Evolutionary conservation across 2,329 filamentous ascomycete genomes (phyloP).

Genomic region (Macrophomina tecta): DNA sequence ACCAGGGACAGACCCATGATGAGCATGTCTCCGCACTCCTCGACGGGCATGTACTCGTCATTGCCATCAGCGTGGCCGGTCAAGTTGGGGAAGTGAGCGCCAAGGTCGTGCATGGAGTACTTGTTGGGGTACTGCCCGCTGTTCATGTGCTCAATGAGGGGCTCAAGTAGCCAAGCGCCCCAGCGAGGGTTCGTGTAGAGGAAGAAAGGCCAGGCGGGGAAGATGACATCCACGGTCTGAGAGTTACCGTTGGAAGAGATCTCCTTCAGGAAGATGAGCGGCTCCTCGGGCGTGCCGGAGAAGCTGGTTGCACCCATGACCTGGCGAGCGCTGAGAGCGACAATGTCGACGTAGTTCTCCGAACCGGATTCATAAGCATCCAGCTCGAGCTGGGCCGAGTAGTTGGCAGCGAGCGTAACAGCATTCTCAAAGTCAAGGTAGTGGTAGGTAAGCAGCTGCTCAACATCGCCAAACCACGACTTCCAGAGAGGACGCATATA

Average conservation of each 20-base stretch:
- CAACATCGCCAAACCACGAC: conserved; percentile 70
- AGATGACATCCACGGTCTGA: conserved; percentile 88
- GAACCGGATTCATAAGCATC: conserved; percentile 78
- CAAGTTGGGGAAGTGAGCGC: conserved; percentile 75
- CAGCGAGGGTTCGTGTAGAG: conserved; percentile 82
- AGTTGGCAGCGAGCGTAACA: conserved; percentile 69
- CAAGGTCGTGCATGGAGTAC: conserved; percentile 80
- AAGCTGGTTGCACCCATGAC: conserved; percentile 80
- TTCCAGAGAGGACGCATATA: conserved; percentile 81
- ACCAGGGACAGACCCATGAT: conserved; percentile 81
- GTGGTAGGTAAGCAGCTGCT: conserved; percentile 74
- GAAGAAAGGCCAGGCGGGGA: conserved; percentile 85
- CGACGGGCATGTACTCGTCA: conserved; percentile 77
- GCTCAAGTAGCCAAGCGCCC: conserved; percentile 80
- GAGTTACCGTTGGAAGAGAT: conserved; percentile 85
- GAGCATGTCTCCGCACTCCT: conserved; percentile 82
- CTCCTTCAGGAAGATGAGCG: conserved; percentile 81
- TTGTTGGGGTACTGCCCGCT: conserved; percentile 85
- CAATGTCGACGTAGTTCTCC: conserved; percentile 76
- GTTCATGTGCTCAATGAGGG: conserved; percentile 79
- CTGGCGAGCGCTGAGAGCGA: conserved; percentile 78
- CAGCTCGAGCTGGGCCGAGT: conserved; percentile 71
- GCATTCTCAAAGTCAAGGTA: conserved; percentile 75
- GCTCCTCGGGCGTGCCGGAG: conserved; percentile 71
- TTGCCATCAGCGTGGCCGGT: conserved; percentile 73